Base-by-base conservation (phyloP, 1,284 basidiomycete genomes). In the Malassezia pachydermatis region DNA sequence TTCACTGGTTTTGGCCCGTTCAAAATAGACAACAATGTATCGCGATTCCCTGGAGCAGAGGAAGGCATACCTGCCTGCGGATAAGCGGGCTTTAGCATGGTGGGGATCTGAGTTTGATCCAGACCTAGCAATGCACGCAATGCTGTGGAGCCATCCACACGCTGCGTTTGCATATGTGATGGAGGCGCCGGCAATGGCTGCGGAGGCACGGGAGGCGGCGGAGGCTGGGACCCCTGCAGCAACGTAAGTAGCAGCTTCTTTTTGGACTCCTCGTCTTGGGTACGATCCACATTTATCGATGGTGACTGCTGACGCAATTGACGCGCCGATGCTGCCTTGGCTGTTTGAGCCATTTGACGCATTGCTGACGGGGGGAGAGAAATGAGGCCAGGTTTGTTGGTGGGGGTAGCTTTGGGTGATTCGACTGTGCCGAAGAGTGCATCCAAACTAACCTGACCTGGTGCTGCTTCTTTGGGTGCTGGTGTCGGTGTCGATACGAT, bases 61-160 rank as follows among this genome's bases (percentile, higher is more conserved):
- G 14, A n/a, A 22, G 35, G 20, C 35, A 23, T 20, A 9, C 20
- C 14, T 17, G n/a, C 32, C n/a, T n/a, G n/a, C n/a, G 32, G 14
- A 6, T 36, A 16, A 13, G 38, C 38, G 4, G 38, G 38, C 38
- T 24, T 28, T n/a, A 17, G 38, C 22, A 17, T 20, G 4, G 33
- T 35, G 33, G 33, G 14, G 20, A 16, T 22, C 19, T 19, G 35
- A 19, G 14, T 29, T 9, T 37, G 20, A 5, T 23, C 9, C 11
- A 48, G 24, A 11, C 48, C 48, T 3, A 51, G 41, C 11, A 51
- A n/a, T 8, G 35, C 37, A 10, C 43, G 35, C 36, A 51, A 32
- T 7, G 48, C 48, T 11, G 41, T 19, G 3, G 48, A 38, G 3
- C 48, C 48, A 16, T 51, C 48, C 25, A 43, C 28, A 14, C 48